Base-by-base conservation (phyloP, 2,329 filamentous ascomycete species). In the Torrubiella hemipterigena region DNA sequence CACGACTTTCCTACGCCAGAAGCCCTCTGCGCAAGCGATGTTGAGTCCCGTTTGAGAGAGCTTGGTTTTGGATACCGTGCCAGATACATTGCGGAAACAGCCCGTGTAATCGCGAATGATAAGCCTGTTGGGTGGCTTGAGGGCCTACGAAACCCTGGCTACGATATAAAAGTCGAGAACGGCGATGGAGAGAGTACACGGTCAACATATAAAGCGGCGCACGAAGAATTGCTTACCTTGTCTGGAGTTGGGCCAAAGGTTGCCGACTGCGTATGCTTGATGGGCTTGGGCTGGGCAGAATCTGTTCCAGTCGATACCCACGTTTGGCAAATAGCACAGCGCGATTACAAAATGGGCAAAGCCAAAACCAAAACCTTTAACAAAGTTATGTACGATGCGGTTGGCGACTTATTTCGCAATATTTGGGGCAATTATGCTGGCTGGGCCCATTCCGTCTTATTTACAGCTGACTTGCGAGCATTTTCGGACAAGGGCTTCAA, bases 391-490 rank as follows among this genome's bases (percentile, higher is more conserved):
- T 96, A 98, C 48, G 79, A 91, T 50, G 83, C 85, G 1, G 76
- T 98, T 11, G 91, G 82, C 1, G 82, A 93, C 40, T 81, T 93
- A 46, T 98, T 98, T 47, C 73, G 91, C 33, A 67, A 67, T 22
- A 66, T 96, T 1, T 98, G 93, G 91, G 91, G 91, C 0, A 73
- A 80, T 36, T 83, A 96, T 46, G 91, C 91, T 2, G 91, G 91
- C 1, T 98, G 93, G 93, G 91, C 93, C 8, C 91, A 98, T 58
- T 93, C 84, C 3, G 91, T 98, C 7, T 65, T 98, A 10, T 98
- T 98, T 49, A 93, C 91, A 0, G 93, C 91, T 1, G 87, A 98
- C 49, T 55, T 98, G 34, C 81, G 75, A 48, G 73, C 83, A 0
- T 96, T 96, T 47, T 79, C 86, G 0, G 80, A 83, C 41, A 67